phyloP scores from a whole-genome alignment of 164 flowering plant species.

The Aristolochia contorta region DNA sequence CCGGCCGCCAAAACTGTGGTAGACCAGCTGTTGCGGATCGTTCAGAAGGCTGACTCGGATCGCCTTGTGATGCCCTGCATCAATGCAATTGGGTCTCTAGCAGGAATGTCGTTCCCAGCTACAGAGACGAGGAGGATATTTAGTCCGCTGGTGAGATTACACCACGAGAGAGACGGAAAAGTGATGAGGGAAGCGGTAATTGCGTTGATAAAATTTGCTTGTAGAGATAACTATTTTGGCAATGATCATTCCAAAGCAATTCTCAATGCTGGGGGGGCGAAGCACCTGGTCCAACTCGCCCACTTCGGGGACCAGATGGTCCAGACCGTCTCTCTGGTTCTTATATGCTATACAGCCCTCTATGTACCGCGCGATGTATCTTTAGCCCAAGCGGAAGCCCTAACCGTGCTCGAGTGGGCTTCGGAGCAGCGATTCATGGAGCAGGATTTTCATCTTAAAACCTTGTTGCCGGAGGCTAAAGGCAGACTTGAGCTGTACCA shows the following conservation, averaged over 20 bases:
- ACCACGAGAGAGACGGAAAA: conserved; percentile 61
- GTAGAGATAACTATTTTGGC: conserved; percentile 55
- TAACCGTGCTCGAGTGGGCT: conserved; percentile 72
- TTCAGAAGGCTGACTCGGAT: conserved; percentile 40
- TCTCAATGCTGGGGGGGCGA: conserved; percentile 44
- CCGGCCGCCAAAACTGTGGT: conserved; percentile 76
- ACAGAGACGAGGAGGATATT: conserved; percentile 67
- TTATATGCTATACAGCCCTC: conserved; percentile 49
- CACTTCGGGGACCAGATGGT: conserved; percentile 66
- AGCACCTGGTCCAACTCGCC: conserved; percentile 56
- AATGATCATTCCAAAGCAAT: conserved; percentile 58
- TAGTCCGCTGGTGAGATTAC: conserved; percentile 54
- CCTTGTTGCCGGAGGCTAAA: too few species aligned
- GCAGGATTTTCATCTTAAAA: conserved; percentile 26
- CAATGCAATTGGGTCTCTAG: conserved; percentile 51
- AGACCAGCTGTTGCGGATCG: too few species aligned
- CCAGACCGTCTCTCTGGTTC: too few species aligned
- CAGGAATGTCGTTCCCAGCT: conserved; percentile 68
- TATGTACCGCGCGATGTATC: conserved; percentile 61
- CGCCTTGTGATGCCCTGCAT: conserved; percentile 58
- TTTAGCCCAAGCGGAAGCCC: conserved; percentile 59
- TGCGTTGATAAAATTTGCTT: conserved; percentile 60
- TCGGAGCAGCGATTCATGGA: conserved; percentile 38
- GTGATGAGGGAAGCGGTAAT: conserved; percentile 44
- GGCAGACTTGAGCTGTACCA: too few species aligned